Evolutionary conservation across 176 grass and related monocot genomes (phyloP), one percentile per base, ranked within the genome.

Genomic region (Oryza rufipogon): DNA sequence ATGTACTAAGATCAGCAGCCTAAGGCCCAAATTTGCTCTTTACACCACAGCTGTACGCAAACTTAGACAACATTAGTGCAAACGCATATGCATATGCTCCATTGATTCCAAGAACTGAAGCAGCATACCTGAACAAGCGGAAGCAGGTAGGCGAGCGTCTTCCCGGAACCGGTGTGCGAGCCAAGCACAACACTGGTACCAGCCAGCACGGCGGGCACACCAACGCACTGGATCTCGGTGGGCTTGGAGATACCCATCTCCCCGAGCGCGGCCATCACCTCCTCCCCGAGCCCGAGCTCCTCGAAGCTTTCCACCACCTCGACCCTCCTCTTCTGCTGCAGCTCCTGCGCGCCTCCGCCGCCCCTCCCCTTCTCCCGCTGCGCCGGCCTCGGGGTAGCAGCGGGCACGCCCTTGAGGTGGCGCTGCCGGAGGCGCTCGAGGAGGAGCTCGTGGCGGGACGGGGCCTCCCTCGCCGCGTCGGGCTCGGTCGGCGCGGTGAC

Each of bases 121-220:
- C 10, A 60, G 2, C 10, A 7, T 51, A 95, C 96, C 96, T 98
- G 96, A 51, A 98, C 93, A 68, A 98, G 80, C 68, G 96, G 96
- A 2, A 98, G 80, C 85, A 98, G 39, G 84, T 98, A 98, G 4
- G 96, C 96, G 11, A 98, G 87, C 80, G 96, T 98, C 90, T 98
- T 98, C 60, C 96, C 96, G 0, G 96, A 98, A n/a, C 96, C 93
- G 0, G 96, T 98, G 85, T 98, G 96, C 33, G 96, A 98, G 26
- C 96, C 93, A 5, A 98, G 85, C 41, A 92, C 96, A 49, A 98
- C 83, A 63, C 93, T 98, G 80, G 89, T 92, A 0, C 93, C 93
- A 5, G 75, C 77, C 28, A 98, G 89, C 19, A 98, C 88, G 1
- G 93, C 83, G 0, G 93, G 96, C 25, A 98, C 90, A 4, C 85